These are phyloP conservation scores for Penicillium verrucosum DNA, from an alignment of 2,329 filamentous ascomycete genomes.

Conservation along the genomic window DNA sequence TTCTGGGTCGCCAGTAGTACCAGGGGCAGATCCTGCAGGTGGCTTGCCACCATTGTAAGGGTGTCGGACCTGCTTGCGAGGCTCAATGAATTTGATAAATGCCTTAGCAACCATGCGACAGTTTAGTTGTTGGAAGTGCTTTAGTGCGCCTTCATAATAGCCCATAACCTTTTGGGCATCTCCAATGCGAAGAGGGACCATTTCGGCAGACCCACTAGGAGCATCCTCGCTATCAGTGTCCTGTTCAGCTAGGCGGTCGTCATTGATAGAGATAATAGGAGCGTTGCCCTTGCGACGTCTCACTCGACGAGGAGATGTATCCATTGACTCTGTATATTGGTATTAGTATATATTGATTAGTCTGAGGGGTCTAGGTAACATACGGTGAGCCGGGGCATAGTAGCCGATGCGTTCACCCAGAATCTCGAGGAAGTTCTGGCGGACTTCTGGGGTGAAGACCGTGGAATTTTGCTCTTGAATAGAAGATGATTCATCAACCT, in stretches of 20 bases:
- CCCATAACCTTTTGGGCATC: slow-evolving; percentile 36
- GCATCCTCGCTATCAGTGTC: slow-evolving; percentile 27
- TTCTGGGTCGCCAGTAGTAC: slow-evolving; percentile 41
- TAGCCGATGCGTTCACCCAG: slow-evolving; percentile 32
- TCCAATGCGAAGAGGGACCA: slow-evolving; percentile 37
- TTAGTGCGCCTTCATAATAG: slow-evolving; percentile 44
- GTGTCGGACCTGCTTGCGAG: slow-evolving; percentile 48
- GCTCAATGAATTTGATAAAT: slow-evolving; percentile 49
- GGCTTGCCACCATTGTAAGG: slow-evolving; percentile 49
- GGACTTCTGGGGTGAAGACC: slow-evolving; percentile 35
- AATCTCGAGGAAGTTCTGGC: slow-evolving; percentile 36
- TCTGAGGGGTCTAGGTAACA: slow-evolving; percentile 3
- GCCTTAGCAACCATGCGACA: slow-evolving; percentile 47
- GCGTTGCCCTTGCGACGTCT: slow-evolving; percentile 30
- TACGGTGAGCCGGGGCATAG: slow-evolving; percentile 28
- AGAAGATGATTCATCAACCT: slow-evolving; percentile 33
- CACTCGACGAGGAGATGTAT: slow-evolving; percentile 27
- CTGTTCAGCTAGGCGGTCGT: slow-evolving; percentile 19
- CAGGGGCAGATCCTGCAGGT: slow-evolving; percentile 33
- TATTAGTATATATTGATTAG: background rate
- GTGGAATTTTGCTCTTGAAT: slow-evolving; percentile 31
- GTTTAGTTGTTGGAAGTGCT: slow-evolving; percentile 46
- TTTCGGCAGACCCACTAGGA: slow-evolving; percentile 22
- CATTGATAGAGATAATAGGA: slow-evolving; percentile 11
- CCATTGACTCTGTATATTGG: slow-evolving; percentile 12